phyloP scores from a whole-genome alignment of 163 green algal species.

The Smithsoniella earleae region DNA sequence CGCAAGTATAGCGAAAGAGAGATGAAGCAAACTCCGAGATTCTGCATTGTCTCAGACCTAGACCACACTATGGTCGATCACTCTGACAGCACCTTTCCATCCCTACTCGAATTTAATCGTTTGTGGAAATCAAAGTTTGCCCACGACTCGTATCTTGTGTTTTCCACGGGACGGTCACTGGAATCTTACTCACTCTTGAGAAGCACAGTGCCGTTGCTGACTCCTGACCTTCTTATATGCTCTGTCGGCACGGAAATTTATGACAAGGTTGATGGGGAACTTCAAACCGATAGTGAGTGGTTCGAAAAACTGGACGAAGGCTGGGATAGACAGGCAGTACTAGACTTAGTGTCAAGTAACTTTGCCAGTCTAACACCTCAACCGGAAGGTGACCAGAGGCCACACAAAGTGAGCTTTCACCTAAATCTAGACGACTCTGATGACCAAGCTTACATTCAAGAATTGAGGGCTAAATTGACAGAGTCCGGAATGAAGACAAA shows the following conservation, averaged over 20 bases:
- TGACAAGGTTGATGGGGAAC: conserved; percentile 33
- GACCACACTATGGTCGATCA: conserved; percentile 95
- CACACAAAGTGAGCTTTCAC: conserved; percentile 88
- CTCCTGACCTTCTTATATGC: conserved; percentile 81
- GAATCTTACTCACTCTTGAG: conserved; percentile 1
- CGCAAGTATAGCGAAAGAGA: no score
- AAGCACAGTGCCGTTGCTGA: conserved; percentile 54
- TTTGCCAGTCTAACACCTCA: conserved; percentile 40
- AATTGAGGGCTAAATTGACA: conserved; percentile 37
- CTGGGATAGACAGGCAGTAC: conserved; percentile 57
- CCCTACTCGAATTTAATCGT: conserved; percentile 65
- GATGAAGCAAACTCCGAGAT: no score
- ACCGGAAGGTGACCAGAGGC: conserved; percentile 69
- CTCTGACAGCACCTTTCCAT: conserved; percentile 60
- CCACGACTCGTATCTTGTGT: conserved; percentile 69
- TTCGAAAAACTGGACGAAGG: conserved; percentile 58
- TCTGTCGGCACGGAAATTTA: conserved; percentile 92
- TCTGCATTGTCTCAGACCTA: conserved; percentile 78
- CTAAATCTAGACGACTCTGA: conserved; percentile 42
- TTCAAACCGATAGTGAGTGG: conserved; percentile 64
- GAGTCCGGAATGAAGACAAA: conserved; percentile 55
- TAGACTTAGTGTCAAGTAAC: not conserved
- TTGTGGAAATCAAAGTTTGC: conserved; percentile 62
- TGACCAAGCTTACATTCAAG: conserved; percentile 19
- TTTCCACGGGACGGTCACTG: conserved; percentile 81